Conservation (phyloP, 176 grass and related monocot genomes). For the Musa schizocarpa region DNA sequence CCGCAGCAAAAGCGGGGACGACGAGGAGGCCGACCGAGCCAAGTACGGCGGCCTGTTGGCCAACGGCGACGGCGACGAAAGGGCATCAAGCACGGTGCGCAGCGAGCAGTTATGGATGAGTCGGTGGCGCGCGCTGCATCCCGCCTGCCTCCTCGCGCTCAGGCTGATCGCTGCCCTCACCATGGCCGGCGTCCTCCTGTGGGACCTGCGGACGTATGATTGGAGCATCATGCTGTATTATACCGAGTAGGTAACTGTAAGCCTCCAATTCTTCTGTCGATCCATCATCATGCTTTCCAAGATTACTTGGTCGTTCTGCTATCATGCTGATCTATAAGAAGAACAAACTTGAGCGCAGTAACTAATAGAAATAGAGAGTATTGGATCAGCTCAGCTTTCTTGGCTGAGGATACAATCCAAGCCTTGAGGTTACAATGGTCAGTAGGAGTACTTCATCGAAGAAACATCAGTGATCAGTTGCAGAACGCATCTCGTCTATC, state of each 20-base stretch:
- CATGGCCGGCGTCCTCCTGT: slow-evolving; percentile 12
- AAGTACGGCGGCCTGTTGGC: neutral
- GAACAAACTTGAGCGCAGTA: neutral
- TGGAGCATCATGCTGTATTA: slow-evolving; percentile 23
- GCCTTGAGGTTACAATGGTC: neutral
- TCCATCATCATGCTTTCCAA: too few species aligned
- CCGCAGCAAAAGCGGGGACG: neutral
- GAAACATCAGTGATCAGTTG: too few species aligned
- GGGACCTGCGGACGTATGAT: slow-evolving; percentile 15
- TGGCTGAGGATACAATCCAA: neutral
- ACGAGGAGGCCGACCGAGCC: too few species aligned
- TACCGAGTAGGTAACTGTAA: slow-evolving; percentile 8
- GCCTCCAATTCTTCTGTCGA: neutral
- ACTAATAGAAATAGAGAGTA: neutral
- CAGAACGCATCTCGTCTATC: too few species aligned
- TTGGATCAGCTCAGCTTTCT: neutral
- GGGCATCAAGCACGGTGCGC: neutral
- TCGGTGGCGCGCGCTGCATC: slow-evolving; percentile 15
- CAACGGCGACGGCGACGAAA: neutral
- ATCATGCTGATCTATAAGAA: too few species aligned
- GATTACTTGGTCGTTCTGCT: too few species aligned
- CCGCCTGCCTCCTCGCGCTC: neutral
- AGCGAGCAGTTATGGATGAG: slow-evolving; percentile 14
- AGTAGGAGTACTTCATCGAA: too few species aligned
- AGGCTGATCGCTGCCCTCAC: neutral